These are phyloP conservation scores for Lichtheimia hyalospora DNA, from an alignment of 371 early-diverging fungal genomes.

Conservation along the genomic window DNA sequence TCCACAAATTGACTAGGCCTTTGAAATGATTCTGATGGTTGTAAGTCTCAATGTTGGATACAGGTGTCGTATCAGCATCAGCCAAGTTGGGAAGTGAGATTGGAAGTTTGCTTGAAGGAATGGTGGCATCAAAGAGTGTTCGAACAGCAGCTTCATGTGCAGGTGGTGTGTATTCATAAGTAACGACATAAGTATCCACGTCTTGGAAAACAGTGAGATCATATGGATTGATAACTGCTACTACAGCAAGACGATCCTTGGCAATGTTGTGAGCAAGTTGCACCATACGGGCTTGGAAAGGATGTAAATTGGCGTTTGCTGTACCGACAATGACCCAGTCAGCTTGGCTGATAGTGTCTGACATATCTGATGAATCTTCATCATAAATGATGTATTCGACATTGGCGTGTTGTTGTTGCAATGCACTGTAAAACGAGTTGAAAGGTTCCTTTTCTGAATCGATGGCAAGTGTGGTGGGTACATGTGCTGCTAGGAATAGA, in stretches of 20 bases:
- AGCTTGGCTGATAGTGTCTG: slow-evolving; percentile 20
- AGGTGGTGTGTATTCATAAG: slow-evolving; percentile 51
- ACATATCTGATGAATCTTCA: slow-evolving; percentile 12
- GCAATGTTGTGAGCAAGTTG: slow-evolving; percentile 20
- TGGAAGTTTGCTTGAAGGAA: slow-evolving; percentile 26
- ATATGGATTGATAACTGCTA: slow-evolving; percentile 49
- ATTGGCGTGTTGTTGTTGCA: slow-evolving; percentile 28
- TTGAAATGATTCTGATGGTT: slow-evolving; percentile 11
- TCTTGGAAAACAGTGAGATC: slow-evolving; percentile 43
- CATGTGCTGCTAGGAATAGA: slow-evolving; percentile 42
- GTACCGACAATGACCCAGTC: slow-evolving; percentile 43
- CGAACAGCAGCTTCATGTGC: slow-evolving; percentile 45
- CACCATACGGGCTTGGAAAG: slow-evolving; percentile 41
- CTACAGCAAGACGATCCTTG: slow-evolving; percentile 25
- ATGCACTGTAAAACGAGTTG: slow-evolving; percentile 30
- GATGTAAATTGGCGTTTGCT: slow-evolving; percentile 46
- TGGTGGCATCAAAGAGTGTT: slow-evolving; percentile 39
- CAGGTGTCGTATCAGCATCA: background rate
- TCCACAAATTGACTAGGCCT: slow-evolving; percentile 26
- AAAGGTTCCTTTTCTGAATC: slow-evolving; percentile 50
- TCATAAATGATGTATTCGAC: slow-evolving; percentile 35
- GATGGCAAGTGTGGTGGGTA: slow-evolving; percentile 44
- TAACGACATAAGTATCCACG: slow-evolving; percentile 38
- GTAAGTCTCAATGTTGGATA: slow-evolving; percentile 4
- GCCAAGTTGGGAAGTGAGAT: slow-evolving; percentile 29